phyloP scores from a whole-genome alignment of 2,329 filamentous ascomycete species.

The Emmonsiellopsis sp. region DNA sequence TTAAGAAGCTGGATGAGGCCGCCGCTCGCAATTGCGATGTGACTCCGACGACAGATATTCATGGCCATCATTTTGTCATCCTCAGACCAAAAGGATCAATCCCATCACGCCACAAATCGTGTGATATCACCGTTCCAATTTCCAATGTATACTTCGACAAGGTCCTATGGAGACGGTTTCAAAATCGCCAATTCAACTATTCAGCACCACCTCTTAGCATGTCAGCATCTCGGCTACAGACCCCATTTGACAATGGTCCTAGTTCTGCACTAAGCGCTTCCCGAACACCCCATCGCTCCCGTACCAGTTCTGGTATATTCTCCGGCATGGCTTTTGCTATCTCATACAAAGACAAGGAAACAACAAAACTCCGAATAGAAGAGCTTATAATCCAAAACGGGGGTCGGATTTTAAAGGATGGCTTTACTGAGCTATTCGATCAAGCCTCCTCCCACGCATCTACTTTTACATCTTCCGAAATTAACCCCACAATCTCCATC shows the following conservation, averaged over 20 bases:
- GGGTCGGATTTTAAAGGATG: slow-evolving; percentile 60
- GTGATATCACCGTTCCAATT: slow-evolving; percentile 35
- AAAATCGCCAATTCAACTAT: slow-evolving; percentile 30
- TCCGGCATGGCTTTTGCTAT: slow-evolving; percentile 79
- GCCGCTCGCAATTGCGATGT: slow-evolving; percentile 14
- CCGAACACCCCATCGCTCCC: slow-evolving; percentile 35
- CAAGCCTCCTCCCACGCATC: slow-evolving; percentile 17
- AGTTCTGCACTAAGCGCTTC: slow-evolving; percentile 41
- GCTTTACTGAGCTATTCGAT: slow-evolving; percentile 76
- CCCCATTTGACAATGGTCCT: slow-evolving; percentile 30
- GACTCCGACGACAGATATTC: slow-evolving; percentile 21
- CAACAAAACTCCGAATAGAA: slow-evolving; percentile 50
- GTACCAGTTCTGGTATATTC: slow-evolving; percentile 48
- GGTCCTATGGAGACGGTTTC: slow-evolving; percentile 38
- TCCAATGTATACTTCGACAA: slow-evolving; percentile 38
- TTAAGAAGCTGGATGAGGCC: slow-evolving; percentile 25
- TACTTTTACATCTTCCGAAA: not conserved
- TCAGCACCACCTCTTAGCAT: slow-evolving; percentile 11
- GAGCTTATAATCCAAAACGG: slow-evolving; percentile 61
- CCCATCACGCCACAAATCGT: slow-evolving; percentile 26
- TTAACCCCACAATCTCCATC: too few relatives aligned
- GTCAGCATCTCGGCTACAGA: slow-evolving; percentile 21
- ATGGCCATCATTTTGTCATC: slow-evolving; percentile 34
- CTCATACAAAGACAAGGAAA: slow-evolving; percentile 55
- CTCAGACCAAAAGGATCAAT: slow-evolving; percentile 35